Evolutionary conservation across 2,329 filamentous ascomycete species (phyloP).

Genomic region (Alternaria rosae): DNA sequence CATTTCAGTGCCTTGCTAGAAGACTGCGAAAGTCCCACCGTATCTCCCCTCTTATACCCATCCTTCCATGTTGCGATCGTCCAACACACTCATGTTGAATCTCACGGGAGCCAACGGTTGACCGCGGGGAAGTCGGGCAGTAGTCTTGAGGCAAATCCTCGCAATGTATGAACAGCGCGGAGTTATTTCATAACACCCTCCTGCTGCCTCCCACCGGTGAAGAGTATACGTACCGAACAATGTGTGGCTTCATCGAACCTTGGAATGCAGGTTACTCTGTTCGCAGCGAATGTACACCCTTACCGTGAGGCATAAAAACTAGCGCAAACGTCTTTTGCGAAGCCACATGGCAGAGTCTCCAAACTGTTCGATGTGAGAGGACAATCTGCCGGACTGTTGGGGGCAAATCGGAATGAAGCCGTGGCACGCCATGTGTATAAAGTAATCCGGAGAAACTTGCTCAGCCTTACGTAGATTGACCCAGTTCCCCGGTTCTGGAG

Average conservation of each 20-base stretch:
- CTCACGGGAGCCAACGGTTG: background rate
- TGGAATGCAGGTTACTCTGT: background rate
- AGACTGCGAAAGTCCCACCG: background rate
- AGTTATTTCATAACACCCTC: background rate
- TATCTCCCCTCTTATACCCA: background rate
- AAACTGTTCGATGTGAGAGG: background rate
- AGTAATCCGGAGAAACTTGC: background rate
- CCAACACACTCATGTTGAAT: background rate
- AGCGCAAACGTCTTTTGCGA: background rate
- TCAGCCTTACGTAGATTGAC: slow-evolving; percentile 1
- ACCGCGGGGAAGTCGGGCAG: background rate
- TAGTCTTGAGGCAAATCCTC: background rate
- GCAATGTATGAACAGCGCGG: background rate
- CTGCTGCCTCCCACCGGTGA: background rate
- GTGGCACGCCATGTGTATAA: background rate
- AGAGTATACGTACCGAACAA: background rate
- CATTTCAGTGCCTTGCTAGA: background rate
- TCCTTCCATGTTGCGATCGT: background rate
- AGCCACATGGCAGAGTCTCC: background rate
- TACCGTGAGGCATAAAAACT: background rate
- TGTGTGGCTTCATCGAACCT: background rate
- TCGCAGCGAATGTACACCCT: background rate
- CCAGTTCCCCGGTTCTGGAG: background rate
- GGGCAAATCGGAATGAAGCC: slow-evolving; percentile 12
- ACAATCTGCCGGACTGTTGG: no score